Conservation (phyloP, 2,329 filamentous ascomycete genomes). For the Ascochyta clinopodiicola region DNA sequence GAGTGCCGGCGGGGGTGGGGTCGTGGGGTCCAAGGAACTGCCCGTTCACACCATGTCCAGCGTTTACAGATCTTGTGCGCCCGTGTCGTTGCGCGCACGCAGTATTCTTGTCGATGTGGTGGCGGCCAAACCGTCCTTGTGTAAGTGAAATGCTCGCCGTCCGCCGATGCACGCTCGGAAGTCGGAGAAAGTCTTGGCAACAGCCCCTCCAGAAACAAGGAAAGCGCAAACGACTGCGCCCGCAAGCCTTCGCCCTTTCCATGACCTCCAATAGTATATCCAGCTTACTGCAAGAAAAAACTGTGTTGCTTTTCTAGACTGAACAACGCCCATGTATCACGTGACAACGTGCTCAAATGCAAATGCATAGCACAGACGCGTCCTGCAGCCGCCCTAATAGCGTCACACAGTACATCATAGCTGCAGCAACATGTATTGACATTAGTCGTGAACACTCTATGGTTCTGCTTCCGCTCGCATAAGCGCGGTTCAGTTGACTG, state of each 20-base stretch:
- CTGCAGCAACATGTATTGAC: no score
- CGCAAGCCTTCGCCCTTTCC: not conserved
- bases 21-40: constrained; percentile 8
- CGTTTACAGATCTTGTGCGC: constrained; percentile 16
- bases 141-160: constrained; percentile 14
- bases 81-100: constrained; percentile 25
- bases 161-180: constrained; percentile 12
- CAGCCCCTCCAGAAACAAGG: constrained; percentile 3
- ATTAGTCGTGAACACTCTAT: no score
- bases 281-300: not conserved
- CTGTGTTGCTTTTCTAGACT: not conserved
- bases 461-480: no score
- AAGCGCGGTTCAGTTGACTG: no score
- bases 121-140: constrained; percentile 24
- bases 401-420: no score
- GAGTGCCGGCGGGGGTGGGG: constrained; percentile 11
- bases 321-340: not conserved
- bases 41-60: constrained; percentile 39
- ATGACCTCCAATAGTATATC: not conserved
- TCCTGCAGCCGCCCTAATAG: not conserved
- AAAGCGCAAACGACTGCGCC: not conserved
- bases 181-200: constrained; percentile 6
- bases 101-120: constrained; percentile 18
- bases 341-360: not conserved
- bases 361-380: not conserved